Base-by-base conservation (phyloP, 148 eudicot species). In the Vaccinium myrtillus region DNA sequence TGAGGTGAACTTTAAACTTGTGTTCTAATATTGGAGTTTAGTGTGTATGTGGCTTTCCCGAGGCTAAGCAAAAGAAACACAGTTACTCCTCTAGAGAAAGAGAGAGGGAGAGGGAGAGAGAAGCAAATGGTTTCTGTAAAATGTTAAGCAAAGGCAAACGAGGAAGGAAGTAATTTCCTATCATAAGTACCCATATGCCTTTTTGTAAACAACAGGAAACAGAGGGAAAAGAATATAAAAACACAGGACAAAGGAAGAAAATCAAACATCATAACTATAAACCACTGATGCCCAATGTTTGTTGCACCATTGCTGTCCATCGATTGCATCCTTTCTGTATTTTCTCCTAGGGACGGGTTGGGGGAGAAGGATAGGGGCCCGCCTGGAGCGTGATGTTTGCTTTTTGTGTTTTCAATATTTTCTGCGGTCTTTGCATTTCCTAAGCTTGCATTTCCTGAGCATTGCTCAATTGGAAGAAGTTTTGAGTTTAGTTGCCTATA, bases 1-100 rank as follows among this genome's bases (percentile, higher is more conserved):
- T 6, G 98, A 96, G 98, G 99, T 96, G 83, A 85, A 79, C 50
- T 81, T 51, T 49, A 16, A 48, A 81, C 53, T 48, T 46, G 11
- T 81, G 79, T 70, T 53, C 43, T 79, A 19, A 50, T 75, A 55
- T 84, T 67, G 9, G 53, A 48, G 50, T 19, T 56, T 49, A 65
- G 51, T 51, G n/a, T 51, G 65, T 49, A 48, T 81, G n/a, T 2
- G 5, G 59, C 71, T 21, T 65, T 81, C 75, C 21, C 49, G 53
- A 63, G 50, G 55, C 39, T 65, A 32, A 48, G 27, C 2, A 48
- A 80, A 65, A 9, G 43, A 43, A 54, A 21, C 27, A 25, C 5
- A 8, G 19, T 27, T 19, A 49, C 27, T 15, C 49, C 4, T 80
- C 36, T 43, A n/a, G 36, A 70, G 46, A 61, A n/a, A 18, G 23